Evolutionary conservation across 768 basidiomycete genomes (phyloP), one percentile per base, ranked within the genome.

Genomic region (Favolaschia claudopus): DNA sequence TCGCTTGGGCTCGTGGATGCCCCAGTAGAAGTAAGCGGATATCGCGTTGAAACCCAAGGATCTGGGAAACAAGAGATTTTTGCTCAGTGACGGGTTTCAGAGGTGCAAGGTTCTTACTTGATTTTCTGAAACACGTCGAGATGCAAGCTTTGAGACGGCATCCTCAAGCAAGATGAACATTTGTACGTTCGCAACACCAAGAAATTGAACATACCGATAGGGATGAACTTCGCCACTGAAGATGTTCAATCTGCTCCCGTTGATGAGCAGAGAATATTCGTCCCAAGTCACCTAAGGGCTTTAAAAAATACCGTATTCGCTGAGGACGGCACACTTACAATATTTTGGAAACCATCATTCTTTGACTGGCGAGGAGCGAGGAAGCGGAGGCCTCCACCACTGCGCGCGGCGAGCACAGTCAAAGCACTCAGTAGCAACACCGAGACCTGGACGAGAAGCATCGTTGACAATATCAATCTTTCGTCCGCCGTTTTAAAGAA

Each of bases 11-110:
- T 81, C 79, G 37, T 74, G 70, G 12, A 81, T 71, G 25, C 78
- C 79, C 79, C 79, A 81, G 60, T 77, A 79, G 13, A 78, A 65
- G 51, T 81, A 81, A 47, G 78, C 77, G 12, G 79, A 81, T 20
- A 80, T 73, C 1, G 79, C 75, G 58, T 79, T 80, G 49, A 81
- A 76, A 0, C 79, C 79, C 67, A 78, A 69, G 2, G 79, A 66
- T 59, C 79, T 80, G 39, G 27, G 22, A 9, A 19, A 19, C 15
- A 7, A 12, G 33, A 51, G 36, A 19, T 2, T 36, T 37, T 39
- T 32, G 36, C 19, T 34, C 1, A 25, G 19, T 38, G 31, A 58
- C 2, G 29, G 28, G 5, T 4, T 25, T 10, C 33, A 38, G 19
- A 17, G 20, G 28, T 7, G 38, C 20, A 20, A n/a, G n/a, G n/a